Evolutionary conservation across 1,284 basidiomycete species (phyloP).

Genomic region (Melampsora larici-populina): DNA sequence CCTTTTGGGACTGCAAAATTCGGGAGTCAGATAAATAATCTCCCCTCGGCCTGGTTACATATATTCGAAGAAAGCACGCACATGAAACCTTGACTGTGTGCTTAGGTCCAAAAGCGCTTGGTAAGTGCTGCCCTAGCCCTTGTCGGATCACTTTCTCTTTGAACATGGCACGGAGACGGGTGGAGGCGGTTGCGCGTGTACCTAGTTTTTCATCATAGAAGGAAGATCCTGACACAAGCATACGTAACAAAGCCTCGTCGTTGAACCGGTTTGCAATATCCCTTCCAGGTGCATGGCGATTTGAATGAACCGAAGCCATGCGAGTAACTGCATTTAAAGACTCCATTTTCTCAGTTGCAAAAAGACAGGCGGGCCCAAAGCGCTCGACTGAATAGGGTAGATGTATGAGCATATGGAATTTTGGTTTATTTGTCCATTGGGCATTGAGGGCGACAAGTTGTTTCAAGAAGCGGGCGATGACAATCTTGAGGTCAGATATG

Average conservation of each 20-base stretch:
- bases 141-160: too few species aligned
- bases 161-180: too few species aligned
- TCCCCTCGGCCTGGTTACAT: too few species aligned
- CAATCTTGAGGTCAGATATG: slow-evolving; percentile 42
- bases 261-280: slow-evolving; percentile 6
- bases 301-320: slow-evolving; percentile 13
- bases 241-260: not conserved
- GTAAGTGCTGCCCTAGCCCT: too few species aligned
- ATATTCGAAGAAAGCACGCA: too few species aligned
- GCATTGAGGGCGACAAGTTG: slow-evolving; percentile 50
- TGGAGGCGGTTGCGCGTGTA: too few species aligned
- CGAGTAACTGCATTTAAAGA: not conserved
- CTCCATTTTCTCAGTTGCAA: slow-evolving; percentile 12
- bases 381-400: slow-evolving; percentile 45
- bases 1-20: too few species aligned
- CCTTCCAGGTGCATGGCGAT: not conserved
- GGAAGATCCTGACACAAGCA: too few species aligned
- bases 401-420: slow-evolving; percentile 52
- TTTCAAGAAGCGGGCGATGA: slow-evolving; percentile 52
- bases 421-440: slow-evolving; percentile 57
- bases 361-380: not conserved
- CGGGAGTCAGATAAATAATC: too few species aligned
- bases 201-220: too few species aligned
- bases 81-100: too few species aligned
- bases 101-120: too few species aligned